A percentile compares a stretch with the other conserved stretches of the same genome.
These are phyloP conservation scores for Scenedesmus sp. DNA, from an alignment of 163 green algal genomes.

Conservation along the genomic window DNA sequence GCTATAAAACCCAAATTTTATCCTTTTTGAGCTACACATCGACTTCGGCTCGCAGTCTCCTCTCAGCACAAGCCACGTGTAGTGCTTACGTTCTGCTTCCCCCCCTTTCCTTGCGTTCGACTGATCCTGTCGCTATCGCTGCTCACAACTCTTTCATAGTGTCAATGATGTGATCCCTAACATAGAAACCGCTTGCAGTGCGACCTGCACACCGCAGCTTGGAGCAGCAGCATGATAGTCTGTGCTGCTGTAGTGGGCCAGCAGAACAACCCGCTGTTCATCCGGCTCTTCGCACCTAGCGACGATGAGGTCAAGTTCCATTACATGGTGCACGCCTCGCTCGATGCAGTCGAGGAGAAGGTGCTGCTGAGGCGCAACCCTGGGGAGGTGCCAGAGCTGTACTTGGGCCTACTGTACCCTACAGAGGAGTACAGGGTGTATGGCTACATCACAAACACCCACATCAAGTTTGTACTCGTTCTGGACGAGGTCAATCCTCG, in stretches of 20 bases:
- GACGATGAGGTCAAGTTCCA: constrained; percentile 80
- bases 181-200: not conserved
- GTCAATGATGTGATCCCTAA: not conserved
- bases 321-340: constrained; percentile 86
- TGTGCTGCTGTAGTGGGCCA: constrained; percentile 45
- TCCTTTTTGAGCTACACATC: not conserved
- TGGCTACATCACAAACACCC: constrained; percentile 58
- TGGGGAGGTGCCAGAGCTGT: constrained; percentile 74
- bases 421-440: constrained; percentile 88
- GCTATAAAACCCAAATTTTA: not conserved
- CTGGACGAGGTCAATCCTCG: constrained; percentile 26
- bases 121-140: not conserved
- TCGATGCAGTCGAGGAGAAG: constrained; percentile 92
- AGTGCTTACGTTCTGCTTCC: not conserved
- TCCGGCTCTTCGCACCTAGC: constrained; percentile 68
- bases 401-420: constrained; percentile 87
- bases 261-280: constrained; percentile 83
- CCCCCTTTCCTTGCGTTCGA: not conserved
- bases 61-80: not conserved
- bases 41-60: too few species aligned
- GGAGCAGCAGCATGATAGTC: constrained; percentile 22
- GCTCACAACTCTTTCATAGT: not conserved
- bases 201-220: not conserved
- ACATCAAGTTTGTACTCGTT: constrained; percentile 46
- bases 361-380: constrained; percentile 68